Percentiles rank a stretch among this genome's conserved stretches.
Conservation (phyloP, 2,329 filamentous ascomycete genomes). For the Stemphylium beticola region DNA sequence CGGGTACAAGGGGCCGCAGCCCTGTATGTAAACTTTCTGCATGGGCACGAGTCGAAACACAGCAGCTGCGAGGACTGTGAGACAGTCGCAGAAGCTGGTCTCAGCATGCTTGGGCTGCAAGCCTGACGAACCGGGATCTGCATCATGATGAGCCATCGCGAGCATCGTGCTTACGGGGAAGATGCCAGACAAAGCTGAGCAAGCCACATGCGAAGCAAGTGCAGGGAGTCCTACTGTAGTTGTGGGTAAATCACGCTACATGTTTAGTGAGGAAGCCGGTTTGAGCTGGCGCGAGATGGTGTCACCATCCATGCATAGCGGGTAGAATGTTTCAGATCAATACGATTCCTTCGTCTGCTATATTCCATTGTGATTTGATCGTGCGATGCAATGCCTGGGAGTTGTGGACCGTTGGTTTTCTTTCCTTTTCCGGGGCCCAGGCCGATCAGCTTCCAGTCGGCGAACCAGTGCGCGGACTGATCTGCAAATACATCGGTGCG, state of each 20-base stretch:
- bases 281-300: constrained; percentile 4
- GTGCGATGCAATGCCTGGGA: background rate
- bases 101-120: constrained; percentile 4
- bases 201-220: background rate
- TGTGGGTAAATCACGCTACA: background rate
- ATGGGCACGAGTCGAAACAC: constrained; percentile 9
- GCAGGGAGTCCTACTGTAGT: background rate
- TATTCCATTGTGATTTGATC: background rate
- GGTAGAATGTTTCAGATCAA: constrained; percentile 8
- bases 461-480: background rate
- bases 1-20: constrained; percentile 1
- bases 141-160: background rate
- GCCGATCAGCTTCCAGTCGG: background rate
- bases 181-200: background rate
- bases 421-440: background rate
- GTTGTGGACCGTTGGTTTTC: background rate
- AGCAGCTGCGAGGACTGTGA: background rate
- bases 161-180: background rate
- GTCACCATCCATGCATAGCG: constrained; percentile 7
- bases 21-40: constrained; percentile 9
- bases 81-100: constrained; percentile 5
- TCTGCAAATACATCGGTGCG: constrained; percentile 4
- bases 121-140: constrained; percentile 7
- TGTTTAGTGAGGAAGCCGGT: background rate
- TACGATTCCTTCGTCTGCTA: background rate